Percentiles rank a stretch among this genome's conserved stretches.
Evolutionary conservation across 2,329 filamentous ascomycete genomes (phyloP).

Genomic region (Dothidotthia symphoricarpi): DNA sequence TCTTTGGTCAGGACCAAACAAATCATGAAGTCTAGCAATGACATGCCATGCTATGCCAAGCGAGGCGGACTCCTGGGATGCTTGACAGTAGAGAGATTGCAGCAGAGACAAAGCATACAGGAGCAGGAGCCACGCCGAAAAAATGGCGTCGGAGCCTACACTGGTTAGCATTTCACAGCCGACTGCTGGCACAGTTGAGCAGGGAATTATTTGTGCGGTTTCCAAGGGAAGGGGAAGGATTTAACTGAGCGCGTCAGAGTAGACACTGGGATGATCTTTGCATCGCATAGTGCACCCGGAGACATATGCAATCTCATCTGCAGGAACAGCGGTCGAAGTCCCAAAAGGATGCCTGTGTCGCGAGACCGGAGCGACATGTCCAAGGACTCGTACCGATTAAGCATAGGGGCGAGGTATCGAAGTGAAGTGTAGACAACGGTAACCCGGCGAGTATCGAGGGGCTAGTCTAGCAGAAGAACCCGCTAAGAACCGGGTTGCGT

Average conservation of each 20-base stretch:
- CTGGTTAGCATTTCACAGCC: constrained; percentile 14
- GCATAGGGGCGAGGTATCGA: background rate
- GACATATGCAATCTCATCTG: constrained; percentile 23
- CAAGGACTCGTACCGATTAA: background rate
- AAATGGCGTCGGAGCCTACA: too few species aligned
- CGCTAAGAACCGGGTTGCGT: too few species aligned
- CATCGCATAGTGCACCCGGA: constrained; percentile 18
- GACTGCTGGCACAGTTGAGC: too few species aligned
- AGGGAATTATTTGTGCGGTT: background rate
- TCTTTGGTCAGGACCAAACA: background rate
- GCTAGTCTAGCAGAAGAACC: too few species aligned
- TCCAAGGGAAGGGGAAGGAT: constrained; percentile 11
- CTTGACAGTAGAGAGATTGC: too few species aligned
- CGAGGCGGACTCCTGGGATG: too few species aligned
- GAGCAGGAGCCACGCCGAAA: too few species aligned
- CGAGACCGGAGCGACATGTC: constrained; percentile 11
- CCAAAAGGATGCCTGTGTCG: constrained; percentile 6
- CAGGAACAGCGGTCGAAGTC: constrained; percentile 22
- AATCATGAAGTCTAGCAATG: background rate
- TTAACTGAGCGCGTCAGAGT: constrained; percentile 32
- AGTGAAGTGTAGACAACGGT: too few species aligned
- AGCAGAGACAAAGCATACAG: too few species aligned
- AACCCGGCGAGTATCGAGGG: too few species aligned
- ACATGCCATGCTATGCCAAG: too few species aligned
- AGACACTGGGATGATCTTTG: constrained; percentile 26